Evolutionary conservation across 1,284 basidiomycete species (phyloP), one percentile per base, ranked within the genome.

Genomic region (Tylopilus orsonianus): DNA sequence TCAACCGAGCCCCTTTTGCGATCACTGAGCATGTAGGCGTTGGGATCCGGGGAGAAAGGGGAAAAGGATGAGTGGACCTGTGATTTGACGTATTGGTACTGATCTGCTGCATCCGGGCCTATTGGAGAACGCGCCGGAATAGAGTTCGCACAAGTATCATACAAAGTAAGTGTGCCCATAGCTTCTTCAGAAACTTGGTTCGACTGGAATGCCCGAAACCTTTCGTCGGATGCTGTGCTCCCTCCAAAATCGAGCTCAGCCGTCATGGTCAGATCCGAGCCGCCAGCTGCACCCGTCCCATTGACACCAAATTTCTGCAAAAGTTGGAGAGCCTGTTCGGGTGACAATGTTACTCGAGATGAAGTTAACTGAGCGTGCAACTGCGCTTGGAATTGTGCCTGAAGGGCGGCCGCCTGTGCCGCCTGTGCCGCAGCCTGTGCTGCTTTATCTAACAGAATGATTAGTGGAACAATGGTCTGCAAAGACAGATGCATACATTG

Each of bases 361-460:
- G 69, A 54, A 43, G 63, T 32, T 59, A 64, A 56, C 51, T 75
- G 71, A 20, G 65, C 55, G 60, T 75, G 68, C 29, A 72, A 65
- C 50, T 78, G 78, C 0, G 68, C 57, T 53, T 77, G 69, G 19
- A 73, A 65, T 52, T 79, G 79, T 10, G 69, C 62, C 49, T 85
- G 81, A 40, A 85, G 66, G 32, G 85, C 81, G 20, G 85, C 82
- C 14, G 81, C 78, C 62, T 88, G 87, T 9, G 87, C 86, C 19
- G 86, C 87, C 61, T 89, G 87, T 5, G 88, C 89, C 16, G 89
- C 88, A 5, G 89, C 89, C 65, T 91, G 89, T 6, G 89, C 88
- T 30, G 90, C 89, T 72, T 91, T 91, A 67, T 90, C 89, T 89
- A 54, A 26, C 55, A 14, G 26, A 45, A 36, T 33, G 18, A 46